Conservation (phyloP, 306 rosid species). For the Oxytropis ochrocephala region DNA sequence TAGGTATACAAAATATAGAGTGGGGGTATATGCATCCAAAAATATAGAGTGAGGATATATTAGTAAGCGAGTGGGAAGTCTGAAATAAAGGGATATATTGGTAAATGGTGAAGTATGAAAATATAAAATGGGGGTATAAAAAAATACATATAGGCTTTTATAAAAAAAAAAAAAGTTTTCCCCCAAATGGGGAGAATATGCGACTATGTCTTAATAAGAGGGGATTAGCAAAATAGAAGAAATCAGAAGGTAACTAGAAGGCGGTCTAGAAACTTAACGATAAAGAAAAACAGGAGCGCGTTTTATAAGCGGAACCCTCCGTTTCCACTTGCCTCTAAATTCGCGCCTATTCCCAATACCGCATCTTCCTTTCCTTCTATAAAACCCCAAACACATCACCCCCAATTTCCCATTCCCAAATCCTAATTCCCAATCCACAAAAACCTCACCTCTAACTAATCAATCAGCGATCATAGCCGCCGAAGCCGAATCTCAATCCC, state of each 20-base stretch:
- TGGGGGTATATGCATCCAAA: too few relatives aligned
- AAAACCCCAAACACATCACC: background rate
- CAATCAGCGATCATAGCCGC: constrained; percentile 9
- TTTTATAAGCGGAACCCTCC: background rate
- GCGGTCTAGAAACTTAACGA: background rate
- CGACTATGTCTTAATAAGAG: too few relatives aligned
- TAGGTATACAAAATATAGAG: too few relatives aligned
- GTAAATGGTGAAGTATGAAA: too few relatives aligned
- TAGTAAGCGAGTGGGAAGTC: too few relatives aligned
- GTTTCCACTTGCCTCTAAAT: background rate
- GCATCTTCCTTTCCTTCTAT: background rate
- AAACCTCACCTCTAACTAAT: background rate
- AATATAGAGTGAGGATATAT: too few relatives aligned
- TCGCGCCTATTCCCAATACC: background rate
- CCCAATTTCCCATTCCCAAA: background rate
- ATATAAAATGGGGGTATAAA: too few relatives aligned
- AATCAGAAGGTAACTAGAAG: background rate
- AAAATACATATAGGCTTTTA: too few relatives aligned
- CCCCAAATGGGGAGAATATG: too few relatives aligned
- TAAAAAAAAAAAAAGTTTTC: too few relatives aligned
- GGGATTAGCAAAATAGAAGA: background rate
- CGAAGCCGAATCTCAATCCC: background rate
- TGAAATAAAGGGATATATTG: too few relatives aligned
- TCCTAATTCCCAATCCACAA: background rate
- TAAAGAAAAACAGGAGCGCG: constrained; percentile 6